These are phyloP conservation scores for Ramaria rubella DNA, from an alignment of 768 basidiomycete genomes.

Conservation along the genomic window DNA sequence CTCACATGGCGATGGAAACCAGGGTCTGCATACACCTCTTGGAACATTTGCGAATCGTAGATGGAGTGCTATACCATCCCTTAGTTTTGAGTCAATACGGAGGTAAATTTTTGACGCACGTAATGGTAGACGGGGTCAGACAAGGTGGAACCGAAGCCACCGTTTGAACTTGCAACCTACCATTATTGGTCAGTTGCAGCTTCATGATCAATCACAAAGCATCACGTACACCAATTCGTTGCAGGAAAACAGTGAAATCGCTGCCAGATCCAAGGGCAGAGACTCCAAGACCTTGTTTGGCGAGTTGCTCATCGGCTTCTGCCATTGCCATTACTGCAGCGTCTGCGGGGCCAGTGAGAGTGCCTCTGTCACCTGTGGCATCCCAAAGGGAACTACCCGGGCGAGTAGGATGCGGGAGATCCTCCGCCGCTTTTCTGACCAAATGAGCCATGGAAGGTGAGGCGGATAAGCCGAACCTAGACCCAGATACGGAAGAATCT, in stretches of 20 bases:
- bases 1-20: constrained; percentile 67
- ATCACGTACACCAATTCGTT: constrained; percentile 56
- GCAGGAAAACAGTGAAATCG: constrained; percentile 90
- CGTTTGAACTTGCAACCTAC: constrained; percentile 25
- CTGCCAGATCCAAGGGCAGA: constrained; percentile 75
- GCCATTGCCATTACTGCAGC: constrained; percentile 33
- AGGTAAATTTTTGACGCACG: not conserved
- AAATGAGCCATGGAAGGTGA: constrained; percentile 83
- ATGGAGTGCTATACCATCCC: constrained; percentile 42
- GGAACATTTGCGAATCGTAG: constrained; percentile 69
- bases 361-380: constrained; percentile 54
- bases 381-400: constrained; percentile 71
- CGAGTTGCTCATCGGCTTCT: constrained; percentile 16
- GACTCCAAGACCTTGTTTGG: constrained; percentile 27
- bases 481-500: constrained; percentile 62
- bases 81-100: not conserved
- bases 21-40: constrained; percentile 72
- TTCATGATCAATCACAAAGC: constrained; percentile 16
- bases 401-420: constrained; percentile 68
- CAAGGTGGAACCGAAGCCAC: constrained; percentile 32
- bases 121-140: constrained; percentile 71
- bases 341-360: constrained; percentile 41
- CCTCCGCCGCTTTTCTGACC: constrained; percentile 57
- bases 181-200: not conserved
- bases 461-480: constrained; percentile 47